Evolutionary conservation across 495 filamentous ascomycete genomes (phyloP).

Genomic region (Venustampulla echinocandica): DNA sequence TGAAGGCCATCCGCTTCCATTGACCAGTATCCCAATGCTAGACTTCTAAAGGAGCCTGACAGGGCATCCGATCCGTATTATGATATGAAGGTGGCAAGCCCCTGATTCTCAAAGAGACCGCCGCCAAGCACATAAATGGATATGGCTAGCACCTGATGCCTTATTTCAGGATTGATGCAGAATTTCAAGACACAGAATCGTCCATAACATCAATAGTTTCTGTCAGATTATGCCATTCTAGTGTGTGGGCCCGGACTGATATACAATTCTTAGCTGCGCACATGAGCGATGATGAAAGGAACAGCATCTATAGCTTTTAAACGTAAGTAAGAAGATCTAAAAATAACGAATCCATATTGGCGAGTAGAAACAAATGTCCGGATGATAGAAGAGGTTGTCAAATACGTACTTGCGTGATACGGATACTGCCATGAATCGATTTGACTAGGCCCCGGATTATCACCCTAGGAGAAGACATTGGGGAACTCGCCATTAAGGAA

Average conservation of each 20-base stretch:
- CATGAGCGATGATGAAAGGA: conserved; percentile 42
- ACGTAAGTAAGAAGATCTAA: conserved; percentile 15
- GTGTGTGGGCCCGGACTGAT: conserved; percentile 45
- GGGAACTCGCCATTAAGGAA: conserved; percentile 36
- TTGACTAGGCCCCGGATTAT: conserved; percentile 59
- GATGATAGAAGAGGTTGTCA: conserved; percentile 45
- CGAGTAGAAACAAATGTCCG: conserved; percentile 38
- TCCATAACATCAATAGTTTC: conserved; percentile 55
- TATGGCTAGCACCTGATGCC: conserved; percentile 63
- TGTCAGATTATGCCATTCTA: conserved; percentile 66
- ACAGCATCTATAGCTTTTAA: too few species aligned
- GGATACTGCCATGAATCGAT: conserved; percentile 58
- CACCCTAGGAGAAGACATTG: conserved; percentile 54
- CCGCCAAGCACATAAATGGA: conserved; percentile 45
- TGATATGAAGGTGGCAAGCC: conserved; percentile 29
- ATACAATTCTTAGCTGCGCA: conserved; percentile 47
- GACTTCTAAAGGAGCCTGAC: conserved; percentile 31
- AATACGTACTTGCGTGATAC: conserved; percentile 53
- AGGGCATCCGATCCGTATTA: conserved; percentile 26
- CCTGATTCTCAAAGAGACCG: conserved; percentile 38
- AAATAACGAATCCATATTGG: conserved; percentile 45
- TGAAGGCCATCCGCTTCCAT: conserved; percentile 5
- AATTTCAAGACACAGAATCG: conserved; percentile 48
- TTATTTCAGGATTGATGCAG: conserved; percentile 60
- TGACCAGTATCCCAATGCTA: conserved; percentile 34